Evolutionary conservation across 228 moss, liverwort and hornwort genomes (phyloP), one percentile per base, ranked within the genome.

Genomic region (Sphagnum magellanicum): DNA sequence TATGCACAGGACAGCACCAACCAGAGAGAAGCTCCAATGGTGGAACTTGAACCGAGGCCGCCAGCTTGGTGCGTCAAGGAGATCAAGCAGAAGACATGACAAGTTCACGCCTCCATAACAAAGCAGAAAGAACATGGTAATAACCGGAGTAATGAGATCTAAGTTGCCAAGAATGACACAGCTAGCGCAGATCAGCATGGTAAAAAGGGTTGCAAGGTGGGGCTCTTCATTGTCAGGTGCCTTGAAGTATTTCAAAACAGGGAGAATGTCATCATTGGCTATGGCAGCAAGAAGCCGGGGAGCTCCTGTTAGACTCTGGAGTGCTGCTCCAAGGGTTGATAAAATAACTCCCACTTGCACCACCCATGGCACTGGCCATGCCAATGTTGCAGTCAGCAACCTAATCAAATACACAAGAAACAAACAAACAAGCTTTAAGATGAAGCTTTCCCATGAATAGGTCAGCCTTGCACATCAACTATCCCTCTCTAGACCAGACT

Each of bases 21-120:
- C 70, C 52, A 98, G 92, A 50, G 98, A 98, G 66, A 98, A 81
- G 71, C 91, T 90, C 98, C 98, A 98, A 75, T 98, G 98, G 67
- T 98, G 98, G 68, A 80, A 98, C 81, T 89, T 93, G 93, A 93
- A 98, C 16, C 98, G 93, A 67, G 98, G 94, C 32, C 98, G 94
- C 98, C 98, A 98, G 79, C 98, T 98, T 64, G 98, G 98, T 63
- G 98, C 98, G 74, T 98, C 98, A 63, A 98, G 86, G 71, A 98
- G 82, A 78, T 98, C 98, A 60, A 98, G 92, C 73, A 98, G 83
- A 48, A 98, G 92, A 63, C 98, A 98, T 6, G 98, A 98, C 68
- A 98, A 74, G 68, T 98, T 98, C 51, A 98, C 98, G 68, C 98
- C 98, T 55, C 92, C 84, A 63, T 98, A 98, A 76, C 98, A 98